These are phyloP conservation scores for Colletotrichum coccodes DNA, from an alignment of 2,329 filamentous ascomycete genomes.

Conservation along the genomic window DNA sequence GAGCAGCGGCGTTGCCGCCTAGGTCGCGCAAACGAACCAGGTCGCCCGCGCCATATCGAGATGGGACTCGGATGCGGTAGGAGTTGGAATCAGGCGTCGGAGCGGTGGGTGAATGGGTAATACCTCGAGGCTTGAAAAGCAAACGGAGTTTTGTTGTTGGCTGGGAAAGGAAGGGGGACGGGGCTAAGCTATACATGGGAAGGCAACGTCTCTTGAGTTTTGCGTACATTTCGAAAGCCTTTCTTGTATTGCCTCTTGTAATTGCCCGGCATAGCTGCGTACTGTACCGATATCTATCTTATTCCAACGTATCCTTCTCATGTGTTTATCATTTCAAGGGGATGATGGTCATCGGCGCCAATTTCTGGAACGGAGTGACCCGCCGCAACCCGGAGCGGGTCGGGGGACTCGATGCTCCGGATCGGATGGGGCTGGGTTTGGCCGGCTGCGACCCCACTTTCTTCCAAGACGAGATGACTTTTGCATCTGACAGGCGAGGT, in stretches of 20 bases:
- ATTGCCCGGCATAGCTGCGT: constrained; percentile 20
- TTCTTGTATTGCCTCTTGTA: constrained; percentile 26
- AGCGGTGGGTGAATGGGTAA: not conserved
- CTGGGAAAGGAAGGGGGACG: constrained; percentile 4
- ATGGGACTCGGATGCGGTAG: not conserved
- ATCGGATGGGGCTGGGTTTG: too few relatives aligned
- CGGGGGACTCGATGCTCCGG: not conserved
- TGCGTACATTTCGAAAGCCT: constrained; percentile 23
- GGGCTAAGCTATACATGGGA: constrained; percentile 8
- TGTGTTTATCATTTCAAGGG: not conserved
- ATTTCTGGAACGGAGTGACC: not conserved
- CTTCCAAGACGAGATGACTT: too few relatives aligned
- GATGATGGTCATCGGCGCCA: not conserved
- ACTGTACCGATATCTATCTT: constrained; percentile 24
- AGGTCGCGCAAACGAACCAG: not conserved
- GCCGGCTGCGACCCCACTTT: too few relatives aligned
- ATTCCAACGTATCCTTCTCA: not conserved
- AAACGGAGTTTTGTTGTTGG: constrained; percentile 21
- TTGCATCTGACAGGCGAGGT: not conserved
- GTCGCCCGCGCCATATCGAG: not conserved
- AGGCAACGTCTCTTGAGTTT: constrained; percentile 13
- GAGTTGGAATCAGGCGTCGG: constrained; percentile 8
- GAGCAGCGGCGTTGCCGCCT: constrained; percentile 34
- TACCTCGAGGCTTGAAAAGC: not conserved
- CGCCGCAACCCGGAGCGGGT: not conserved